Base-by-base conservation (phyloP, 2,329 filamentous ascomycete species). In the Fusarium cicatricum region DNA sequence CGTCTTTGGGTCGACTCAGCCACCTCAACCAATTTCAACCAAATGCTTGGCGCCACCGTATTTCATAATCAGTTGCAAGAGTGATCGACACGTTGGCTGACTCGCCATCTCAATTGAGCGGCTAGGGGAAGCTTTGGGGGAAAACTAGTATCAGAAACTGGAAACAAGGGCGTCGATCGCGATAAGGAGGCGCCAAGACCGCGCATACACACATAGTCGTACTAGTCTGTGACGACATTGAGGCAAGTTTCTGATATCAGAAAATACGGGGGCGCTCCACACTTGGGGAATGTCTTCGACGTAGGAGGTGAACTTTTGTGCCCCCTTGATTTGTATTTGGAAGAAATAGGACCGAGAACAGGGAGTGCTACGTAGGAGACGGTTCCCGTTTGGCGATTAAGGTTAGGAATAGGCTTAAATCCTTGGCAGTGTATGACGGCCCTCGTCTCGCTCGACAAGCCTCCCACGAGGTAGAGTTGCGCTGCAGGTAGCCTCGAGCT, bases 341-440 rank as follows among this genome's bases (percentile, higher is more conserved):
- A n/a, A n/a, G n/a, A 16, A 49, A 37, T 34, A 43, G 16, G 15
- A 43, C 47, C 47, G 38, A 50, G 28, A 42, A 36, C 33, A 8
- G 12, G 26, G 33, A 36, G 10, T 9, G 34, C 5, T 2, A 15
- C 16, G n/a, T n/a, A n/a, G n/a, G n/a, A n/a, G n/a, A 21, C 8
- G 26, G 43, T n/a, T 23, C 16, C 51, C 31, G 46, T 60, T 56
- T 7, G 21, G n/a, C 52, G 48, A 61, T 64, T 63, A 67, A 68
- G 62, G 50, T 66, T 68, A 44, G 47, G 40, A 62, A 60, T 67
- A 66, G 45, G 37, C 51, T 66, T 63, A 61, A 52, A 46, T 46
- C 33, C 36, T n/a, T 43, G 44, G 16, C 23, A 3, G 3, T 39
- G 37, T 8, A 33, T 32, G 43, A 23, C 33, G 12, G 32, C 32